Base-by-base conservation (phyloP, 2,329 filamentous ascomycete species). In the Penicillium glabrum region DNA sequence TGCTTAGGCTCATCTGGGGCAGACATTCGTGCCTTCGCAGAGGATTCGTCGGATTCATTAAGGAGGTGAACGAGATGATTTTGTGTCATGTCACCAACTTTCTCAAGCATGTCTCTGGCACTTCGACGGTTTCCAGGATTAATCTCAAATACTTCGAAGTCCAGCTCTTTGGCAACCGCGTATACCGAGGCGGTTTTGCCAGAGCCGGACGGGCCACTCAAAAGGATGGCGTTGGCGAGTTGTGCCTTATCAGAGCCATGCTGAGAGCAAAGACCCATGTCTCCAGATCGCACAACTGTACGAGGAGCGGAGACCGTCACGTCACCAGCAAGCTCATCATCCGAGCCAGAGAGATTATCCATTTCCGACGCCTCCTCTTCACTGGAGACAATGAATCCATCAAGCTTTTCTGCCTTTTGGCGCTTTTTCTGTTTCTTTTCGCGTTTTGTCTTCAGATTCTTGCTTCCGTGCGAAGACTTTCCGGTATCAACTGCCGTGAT, bases 161-260 rank as follows among this genome's bases (percentile, higher is more conserved):
- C 91, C 16, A 98, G 81, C 74, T 99, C 93, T 68, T 90, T 93
- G 5, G 95, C 93, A 43, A 93, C 89, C 4, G 95, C 95, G 72
- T 96, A 93, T 0, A 97, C 89, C 1, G 92, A 87, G 6, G 96
- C 93, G 13, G 93, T 96, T 77, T 99, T 99, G 3, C 95, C 96
- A 70, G 89, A 93, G 0, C 95, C 95, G 63, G 90, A 83, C 3
- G 93, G 91, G 0, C 95, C 95, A 67, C 91, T 97, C 31, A 99
- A 80, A 8, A 99, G 79, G n/a, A 97, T 84, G 0, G 88, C 85
- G 73, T 97, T 97, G 73, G 77, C 59, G 72, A 77, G 55, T 80
- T 81, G 11, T 83, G 84, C 66, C 80, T 85, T 71, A 77, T 84
- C 46, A 61, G 27, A 54, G 51, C 60, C 58, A 47, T 56, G 51